A percentile compares a stretch with the other conserved stretches of the same genome.
Evolutionary conservation across 192 early-diverging fungal genomes (phyloP).

Genomic region (Anaeromyces robustus): DNA sequence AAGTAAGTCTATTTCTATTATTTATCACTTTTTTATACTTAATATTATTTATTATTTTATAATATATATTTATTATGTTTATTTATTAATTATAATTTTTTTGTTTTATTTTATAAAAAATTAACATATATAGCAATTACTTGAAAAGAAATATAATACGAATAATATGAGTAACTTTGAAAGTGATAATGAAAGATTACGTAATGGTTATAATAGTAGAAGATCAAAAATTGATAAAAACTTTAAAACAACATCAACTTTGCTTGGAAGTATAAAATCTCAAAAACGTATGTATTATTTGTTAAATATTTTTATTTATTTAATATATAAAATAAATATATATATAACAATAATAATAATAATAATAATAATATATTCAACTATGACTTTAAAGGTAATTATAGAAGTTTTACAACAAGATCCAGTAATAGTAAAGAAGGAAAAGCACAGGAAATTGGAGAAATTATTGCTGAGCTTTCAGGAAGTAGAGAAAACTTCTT

Average conservation of each 20-base stretch:
- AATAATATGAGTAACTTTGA: neutral
- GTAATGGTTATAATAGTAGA: neutral
- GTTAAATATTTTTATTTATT: neutral
- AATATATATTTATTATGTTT: no score
- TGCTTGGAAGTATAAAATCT: neutral
- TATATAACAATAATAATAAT: no score
- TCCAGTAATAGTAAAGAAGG: no score
- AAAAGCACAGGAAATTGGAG: neutral
- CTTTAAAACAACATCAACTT: neutral
- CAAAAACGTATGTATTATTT: neutral
- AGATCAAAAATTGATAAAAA: neutral
- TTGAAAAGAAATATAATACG: neutral
- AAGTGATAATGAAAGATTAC: neutral
- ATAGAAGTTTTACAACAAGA: no score
- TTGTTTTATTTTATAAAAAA: no score
- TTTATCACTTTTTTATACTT: no score
- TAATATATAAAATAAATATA: no score
- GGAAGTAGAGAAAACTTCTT: neutral
- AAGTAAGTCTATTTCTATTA: neutral
- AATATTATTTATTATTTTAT: no score
- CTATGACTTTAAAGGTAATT: no score
- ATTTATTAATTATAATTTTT: no score
- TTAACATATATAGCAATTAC: neutral
- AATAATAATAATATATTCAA: no score
- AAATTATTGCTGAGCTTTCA: neutral